Percentiles rank a stretch among this genome's conserved stretches.
These are phyloP conservation scores for Salix brachista DNA, from an alignment of 345 rosid genomes.

Conservation along the genomic window DNA sequence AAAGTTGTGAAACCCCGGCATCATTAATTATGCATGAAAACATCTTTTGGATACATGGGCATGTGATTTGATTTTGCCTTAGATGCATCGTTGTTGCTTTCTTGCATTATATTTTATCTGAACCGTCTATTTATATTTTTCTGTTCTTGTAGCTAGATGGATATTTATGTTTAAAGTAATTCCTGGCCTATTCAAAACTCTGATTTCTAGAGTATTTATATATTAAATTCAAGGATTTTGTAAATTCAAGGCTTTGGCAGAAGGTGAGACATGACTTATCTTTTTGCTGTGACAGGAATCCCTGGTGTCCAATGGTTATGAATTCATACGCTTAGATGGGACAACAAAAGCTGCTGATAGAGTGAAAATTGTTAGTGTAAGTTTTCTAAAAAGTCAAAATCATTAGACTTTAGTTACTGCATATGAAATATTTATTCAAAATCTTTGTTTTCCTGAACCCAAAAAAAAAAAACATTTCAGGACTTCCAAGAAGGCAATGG, in stretches of 20 bases:
- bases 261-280: slow-evolving; percentile 1
- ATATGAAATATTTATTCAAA: background rate
- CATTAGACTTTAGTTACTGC: background rate
- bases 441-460: background rate
- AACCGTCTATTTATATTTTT: background rate
- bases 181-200: background rate
- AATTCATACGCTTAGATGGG: slow-evolving; percentile 86
- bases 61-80: background rate
- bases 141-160: background rate
- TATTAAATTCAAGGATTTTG: background rate
- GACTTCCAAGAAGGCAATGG: slow-evolving; percentile 76
- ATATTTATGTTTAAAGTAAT: background rate
- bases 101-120: background rate
- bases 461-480: slow-evolving; percentile 25
- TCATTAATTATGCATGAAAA: background rate
- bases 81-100: background rate
- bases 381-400: slow-evolving; percentile 13
- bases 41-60: background rate
- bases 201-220: background rate
- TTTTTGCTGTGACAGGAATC: slow-evolving; percentile 56
- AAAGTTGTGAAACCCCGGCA: background rate
- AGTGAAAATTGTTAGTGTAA: slow-evolving; percentile 73
- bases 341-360: slow-evolving; percentile 85
- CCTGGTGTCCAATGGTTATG: slow-evolving; percentile 52
- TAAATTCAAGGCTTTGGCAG: background rate